phyloP scores from a whole-genome alignment of 108 stramenopile genomes.

The Cylindrotheca closterium region DNA sequence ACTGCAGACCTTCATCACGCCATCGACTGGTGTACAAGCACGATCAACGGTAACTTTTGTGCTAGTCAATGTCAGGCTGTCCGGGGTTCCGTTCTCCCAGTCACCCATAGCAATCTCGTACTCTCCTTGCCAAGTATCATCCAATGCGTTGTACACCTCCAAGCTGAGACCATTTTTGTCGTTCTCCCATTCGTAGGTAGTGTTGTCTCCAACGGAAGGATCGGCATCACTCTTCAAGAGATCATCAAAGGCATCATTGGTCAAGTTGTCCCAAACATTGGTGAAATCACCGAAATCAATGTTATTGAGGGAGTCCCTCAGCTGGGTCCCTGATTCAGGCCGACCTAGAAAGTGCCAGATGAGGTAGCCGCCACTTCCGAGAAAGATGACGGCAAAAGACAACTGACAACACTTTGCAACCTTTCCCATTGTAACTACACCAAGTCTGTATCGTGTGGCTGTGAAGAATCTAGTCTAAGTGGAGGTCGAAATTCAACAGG shows the following conservation, averaged over 20 bases:
- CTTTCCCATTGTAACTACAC: too few species aligned
- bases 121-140: constrained; percentile 61
- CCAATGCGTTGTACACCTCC: constrained; percentile 56
- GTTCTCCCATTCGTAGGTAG: constrained; percentile 49
- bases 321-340: constrained; percentile 10
- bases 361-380: constrained; percentile 27
- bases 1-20: constrained; percentile 75
- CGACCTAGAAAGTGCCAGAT: constrained; percentile 39
- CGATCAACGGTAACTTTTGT: constrained; percentile 36
- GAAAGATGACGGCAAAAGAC: not conserved
- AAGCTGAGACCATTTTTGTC: constrained; percentile 51
- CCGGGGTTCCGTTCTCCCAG: constrained; percentile 54
- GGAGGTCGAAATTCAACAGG: too few species aligned
- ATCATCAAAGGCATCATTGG: not conserved
- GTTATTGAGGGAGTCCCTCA: constrained; percentile 19
- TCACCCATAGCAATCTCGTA: constrained; percentile 56
- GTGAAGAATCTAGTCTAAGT: too few species aligned
- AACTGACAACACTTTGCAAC: too few species aligned
- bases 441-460: too few species aligned
- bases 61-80: constrained; percentile 46
- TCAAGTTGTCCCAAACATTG: constrained; percentile 16
- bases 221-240: too few species aligned
- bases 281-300: constrained; percentile 39
- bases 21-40: constrained; percentile 37
- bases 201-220: constrained; percentile 58